Base-by-base conservation (phyloP, 192 early-diverging fungal species). In the Backusella liffmaniae region DNA sequence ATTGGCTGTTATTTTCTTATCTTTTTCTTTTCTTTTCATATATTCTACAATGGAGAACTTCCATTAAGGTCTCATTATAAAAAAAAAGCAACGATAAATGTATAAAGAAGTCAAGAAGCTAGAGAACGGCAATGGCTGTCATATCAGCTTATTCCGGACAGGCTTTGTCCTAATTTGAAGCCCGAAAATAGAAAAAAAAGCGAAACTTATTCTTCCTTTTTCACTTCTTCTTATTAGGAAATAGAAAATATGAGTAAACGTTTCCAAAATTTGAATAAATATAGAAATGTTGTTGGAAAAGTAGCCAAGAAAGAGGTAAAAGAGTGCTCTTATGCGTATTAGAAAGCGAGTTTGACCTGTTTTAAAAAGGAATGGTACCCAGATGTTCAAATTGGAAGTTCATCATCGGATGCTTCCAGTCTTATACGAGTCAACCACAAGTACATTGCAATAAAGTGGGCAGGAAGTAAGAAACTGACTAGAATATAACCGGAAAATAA, bases 251-350 rank as follows among this genome's bases (percentile, higher is more conserved):
- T 80, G 79, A 76, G 72, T 49, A 76, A 70, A 76, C 79, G 79
- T 4, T 80, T 80, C 44, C 75, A 76, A 46, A 72, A 76, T 15
- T 32, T 76, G 1, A 80, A 73, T 39, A 87, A 87, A 77, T 87
- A 84, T 68, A 69, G 86, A 30, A 87, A 87, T 51, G 75, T 79
- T 9, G 82, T 84, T 15, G 86, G 83, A 36, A 80, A 75, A 34
- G 66, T 82, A 9, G 77, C 80, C 30, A 84, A 84, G 59, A 80
- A 80, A 59, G 86, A 87, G 78, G 86, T 84, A 67, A 13, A 70
- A 44, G 4, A 34, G 26, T 8, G 37, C 0, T 46, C 9, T 49
- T 46, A 3, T 36, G 9, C 15, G 66, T 62, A 13, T 69, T 23
- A 34, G 42, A 56, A 46, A 36, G 23, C 6, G 18, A 34, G 8